A percentile compares a stretch with the other conserved stretches of the same genome.
Evolutionary conservation across 805 yeast genomes (phyloP).

Genomic region (Kluyveromyces dobzhanskii): DNA sequence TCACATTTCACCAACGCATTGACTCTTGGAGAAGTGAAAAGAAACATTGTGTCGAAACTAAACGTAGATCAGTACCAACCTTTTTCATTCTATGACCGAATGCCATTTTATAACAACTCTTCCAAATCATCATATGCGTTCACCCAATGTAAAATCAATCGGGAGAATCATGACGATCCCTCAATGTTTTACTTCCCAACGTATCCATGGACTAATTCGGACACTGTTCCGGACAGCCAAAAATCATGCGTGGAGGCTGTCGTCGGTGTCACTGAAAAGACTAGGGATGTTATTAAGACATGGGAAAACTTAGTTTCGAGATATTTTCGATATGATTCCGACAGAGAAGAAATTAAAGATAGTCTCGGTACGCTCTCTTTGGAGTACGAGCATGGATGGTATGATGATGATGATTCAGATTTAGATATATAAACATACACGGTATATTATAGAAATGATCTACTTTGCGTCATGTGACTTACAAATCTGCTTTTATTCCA

Average conservation of each 20-base stretch:
- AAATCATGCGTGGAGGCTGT: slow-evolving; percentile 9
- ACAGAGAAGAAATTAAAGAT: slow-evolving; percentile 46
- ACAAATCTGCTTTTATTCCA: too few relatives aligned
- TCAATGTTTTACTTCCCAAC: slow-evolving; percentile 11
- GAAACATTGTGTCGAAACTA: slow-evolving; percentile 19
- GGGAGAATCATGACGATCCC: slow-evolving; percentile 6
- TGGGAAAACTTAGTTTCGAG: slow-evolving; percentile 28
- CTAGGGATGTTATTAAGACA: slow-evolving; percentile 22
- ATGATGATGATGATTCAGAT: slow-evolving; percentile 38
- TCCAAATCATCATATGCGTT: slow-evolving; percentile 13
- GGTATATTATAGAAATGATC: too few relatives aligned
- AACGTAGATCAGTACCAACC: slow-evolving; percentile 7
- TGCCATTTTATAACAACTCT: slow-evolving; percentile 8
- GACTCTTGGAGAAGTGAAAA: slow-evolving; percentile 15
- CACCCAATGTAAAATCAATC: slow-evolving; percentile 14
- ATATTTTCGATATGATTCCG: slow-evolving; percentile 33
- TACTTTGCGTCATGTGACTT: too few relatives aligned
- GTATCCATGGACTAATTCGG: slow-evolving; percentile 19
- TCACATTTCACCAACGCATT: slow-evolving; percentile 14
- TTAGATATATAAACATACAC: slow-evolving; percentile 19
- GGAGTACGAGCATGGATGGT: slow-evolving; percentile 46
- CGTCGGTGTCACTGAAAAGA: slow-evolving; percentile 20
- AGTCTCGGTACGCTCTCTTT: slow-evolving; percentile 36
- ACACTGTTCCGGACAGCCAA: slow-evolving; percentile 20
- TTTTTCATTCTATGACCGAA: slow-evolving; percentile 17